phyloP scores from a whole-genome alignment of 768 basidiomycete genomes.

The Flagelloscypha sp. region DNA sequence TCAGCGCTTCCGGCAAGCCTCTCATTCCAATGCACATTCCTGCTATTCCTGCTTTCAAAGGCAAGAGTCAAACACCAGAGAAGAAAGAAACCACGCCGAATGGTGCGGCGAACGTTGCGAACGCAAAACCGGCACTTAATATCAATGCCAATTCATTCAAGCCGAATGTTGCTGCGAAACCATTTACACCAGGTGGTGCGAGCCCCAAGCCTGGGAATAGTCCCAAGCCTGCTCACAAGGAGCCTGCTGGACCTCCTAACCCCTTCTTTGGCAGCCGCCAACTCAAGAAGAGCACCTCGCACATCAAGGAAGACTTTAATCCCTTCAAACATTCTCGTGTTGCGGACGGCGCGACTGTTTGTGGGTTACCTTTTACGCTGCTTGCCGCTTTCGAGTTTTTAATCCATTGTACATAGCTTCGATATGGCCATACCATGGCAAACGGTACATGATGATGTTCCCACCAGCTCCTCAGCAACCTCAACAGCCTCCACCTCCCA shows the following conservation, averaged over 20 bases:
- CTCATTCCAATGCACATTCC: slow-evolving; percentile 74
- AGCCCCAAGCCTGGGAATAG: no score
- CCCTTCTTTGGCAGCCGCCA: slow-evolving; percentile 84
- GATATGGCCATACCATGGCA: slow-evolving; percentile 85
- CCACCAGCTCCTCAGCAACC: slow-evolving; percentile 51
- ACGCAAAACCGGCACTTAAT: slow-evolving; percentile 53
- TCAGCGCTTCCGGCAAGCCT: slow-evolving; percentile 35
- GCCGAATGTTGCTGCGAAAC: slow-evolving; percentile 73
- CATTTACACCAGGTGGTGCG: slow-evolving; percentile 68
- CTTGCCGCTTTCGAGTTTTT: not conserved
- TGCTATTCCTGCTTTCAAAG: slow-evolving; percentile 85
- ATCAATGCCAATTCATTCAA: slow-evolving; percentile 88
- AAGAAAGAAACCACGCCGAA: slow-evolving; percentile 18
- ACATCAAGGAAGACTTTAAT: slow-evolving; percentile 95
- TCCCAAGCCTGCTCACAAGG: no score
- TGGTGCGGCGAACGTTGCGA: slow-evolving; percentile 12
- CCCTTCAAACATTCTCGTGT: slow-evolving; percentile 89
- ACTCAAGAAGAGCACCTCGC: slow-evolving; percentile 65
- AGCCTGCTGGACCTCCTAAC: slow-evolving; percentile 52
- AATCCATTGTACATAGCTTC: slow-evolving; percentile 36
- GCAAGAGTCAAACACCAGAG: slow-evolving; percentile 27
- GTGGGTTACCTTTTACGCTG: slow-evolving; percentile 38
- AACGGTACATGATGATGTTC: slow-evolving; percentile 76
- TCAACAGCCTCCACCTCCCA: no score
- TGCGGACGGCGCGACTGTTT: slow-evolving; percentile 59